These are phyloP conservation scores for Gracilaria caudata DNA, from an alignment of 23 red algal species.

Conservation along the genomic window DNA sequence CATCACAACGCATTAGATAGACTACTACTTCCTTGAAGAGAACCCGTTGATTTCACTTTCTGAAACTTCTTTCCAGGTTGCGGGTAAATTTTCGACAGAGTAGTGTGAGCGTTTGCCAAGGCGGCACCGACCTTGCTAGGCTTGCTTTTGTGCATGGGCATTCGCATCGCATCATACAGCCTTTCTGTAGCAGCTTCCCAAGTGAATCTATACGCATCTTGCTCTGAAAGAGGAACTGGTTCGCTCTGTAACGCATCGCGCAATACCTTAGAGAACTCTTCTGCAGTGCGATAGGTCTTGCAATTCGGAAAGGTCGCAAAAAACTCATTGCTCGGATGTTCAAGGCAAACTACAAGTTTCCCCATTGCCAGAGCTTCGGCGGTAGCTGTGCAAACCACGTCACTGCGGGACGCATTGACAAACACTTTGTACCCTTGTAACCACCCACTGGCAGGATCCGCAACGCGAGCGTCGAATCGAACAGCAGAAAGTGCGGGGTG, in stretches of 20 bases:
- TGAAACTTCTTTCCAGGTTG: constrained; percentile 61
- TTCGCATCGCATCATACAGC: constrained; percentile 78
- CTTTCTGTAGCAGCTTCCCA: constrained; percentile 81
- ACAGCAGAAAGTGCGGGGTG: constrained; percentile 46
- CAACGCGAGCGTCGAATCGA: constrained; percentile 44
- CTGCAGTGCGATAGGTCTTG: constrained; percentile 38
- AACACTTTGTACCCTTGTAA: constrained; percentile 65
- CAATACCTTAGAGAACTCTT: constrained; percentile 60
- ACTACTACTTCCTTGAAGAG: not conserved
- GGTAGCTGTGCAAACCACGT: constrained; percentile 83
- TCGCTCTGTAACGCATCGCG: constrained; percentile 26
- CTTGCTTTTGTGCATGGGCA: constrained; percentile 53
- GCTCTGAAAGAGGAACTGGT: constrained; percentile 67
- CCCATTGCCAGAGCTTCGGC: constrained; percentile 86
- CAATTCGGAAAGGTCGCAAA: constrained; percentile 77
- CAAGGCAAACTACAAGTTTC: constrained; percentile 66
- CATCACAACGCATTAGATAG: not conserved
- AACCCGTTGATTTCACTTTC: constrained; percentile 6
- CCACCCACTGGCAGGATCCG: constrained; percentile 49
- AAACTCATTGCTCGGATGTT: constrained; percentile 83
- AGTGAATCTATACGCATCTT: constrained; percentile 74
- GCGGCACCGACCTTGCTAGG: constrained; percentile 57
- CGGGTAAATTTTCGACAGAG: constrained; percentile 61
- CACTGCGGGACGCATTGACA: constrained; percentile 70
- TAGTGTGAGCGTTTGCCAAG: constrained; percentile 39